Base-by-base conservation (phyloP, 2,329 filamentous ascomycete species). In the Colletotrichum tofieldiae region DNA sequence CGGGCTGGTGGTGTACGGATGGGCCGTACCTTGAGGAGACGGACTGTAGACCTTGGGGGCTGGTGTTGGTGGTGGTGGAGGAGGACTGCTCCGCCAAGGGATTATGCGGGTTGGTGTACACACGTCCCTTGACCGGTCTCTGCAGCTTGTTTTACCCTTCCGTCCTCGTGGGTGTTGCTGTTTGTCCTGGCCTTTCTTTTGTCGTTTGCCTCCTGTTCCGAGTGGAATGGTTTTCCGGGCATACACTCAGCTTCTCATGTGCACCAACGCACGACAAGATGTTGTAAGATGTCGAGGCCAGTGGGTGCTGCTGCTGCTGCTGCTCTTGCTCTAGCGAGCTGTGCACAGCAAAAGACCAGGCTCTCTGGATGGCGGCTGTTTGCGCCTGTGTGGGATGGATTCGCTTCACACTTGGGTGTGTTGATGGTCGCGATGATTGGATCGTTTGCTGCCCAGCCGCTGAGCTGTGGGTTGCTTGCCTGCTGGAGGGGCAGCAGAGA, bases 361-460 rank as follows among this genome's bases (percentile, higher is more conserved):
- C 62, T 59, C 54, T 55, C 49, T 9, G 16, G 54, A 61, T 26
- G 49, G 41, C 49, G 35, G 58, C 43, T 63, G 51, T 51, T 71
- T 71, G 68, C 56, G 51, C 65, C 37, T 43, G 49, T 52, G 62
- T 52, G 51, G 65, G 49, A 45, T 51, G 68, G 49, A 52, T 58
- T 67, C 29, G 68, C 68, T 68, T 49, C 68, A 49, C 29, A 35
- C 39, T 64, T 37, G 8, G 69, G 65, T 69, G 65, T 65, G 54
- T 60, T 49, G 54, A 41, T 18, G 20, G 23, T 47, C n/a, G 65
- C n/a, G 32, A n/a, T 65, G 65, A 72, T 72, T 72, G 69, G 69
- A 20, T 64, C 43, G 59, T 39, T 59, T 64, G 52, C 52, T 72
- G 26, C 69, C 65, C 69, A 69, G 69, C 69, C 65, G 69, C 65